Evolutionary conservation across 2,329 filamentous ascomycete genomes (phyloP).

Genomic region (Claviceps sp.): DNA sequence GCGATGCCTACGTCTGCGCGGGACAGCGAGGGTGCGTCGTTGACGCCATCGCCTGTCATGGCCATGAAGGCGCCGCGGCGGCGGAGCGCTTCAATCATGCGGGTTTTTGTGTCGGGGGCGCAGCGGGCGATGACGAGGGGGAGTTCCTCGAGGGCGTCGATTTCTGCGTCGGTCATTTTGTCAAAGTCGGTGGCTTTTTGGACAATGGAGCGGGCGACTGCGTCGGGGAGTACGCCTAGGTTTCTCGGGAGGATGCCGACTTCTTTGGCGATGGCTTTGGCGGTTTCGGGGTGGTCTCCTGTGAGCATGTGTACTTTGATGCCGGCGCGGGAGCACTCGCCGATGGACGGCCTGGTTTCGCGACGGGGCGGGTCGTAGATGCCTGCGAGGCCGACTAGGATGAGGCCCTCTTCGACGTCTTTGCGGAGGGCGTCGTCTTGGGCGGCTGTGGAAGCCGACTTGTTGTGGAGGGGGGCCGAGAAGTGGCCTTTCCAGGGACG

Average conservation of each 20-base stretch:
- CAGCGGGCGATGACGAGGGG: constrained; percentile 76
- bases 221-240: constrained; percentile 42
- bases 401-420: constrained; percentile 53
- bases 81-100: constrained; percentile 81
- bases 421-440: constrained; percentile 38
- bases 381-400: constrained; percentile 68
- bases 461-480: constrained; percentile 15
- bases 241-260: constrained; percentile 63
- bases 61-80: constrained; percentile 64
- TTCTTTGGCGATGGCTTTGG: constrained; percentile 63
- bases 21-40: constrained; percentile 72
- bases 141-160: constrained; percentile 61
- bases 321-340: constrained; percentile 56
- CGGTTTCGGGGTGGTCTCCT: constrained; percentile 68
- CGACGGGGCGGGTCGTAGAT: constrained; percentile 78
- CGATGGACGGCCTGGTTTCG: constrained; percentile 62
- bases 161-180: constrained; percentile 58
- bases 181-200: constrained; percentile 71
- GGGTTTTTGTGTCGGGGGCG: constrained; percentile 73
- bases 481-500: constrained; percentile 42
- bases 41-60: constrained; percentile 84
- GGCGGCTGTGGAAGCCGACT: constrained; percentile 16
- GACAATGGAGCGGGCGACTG: constrained; percentile 55
- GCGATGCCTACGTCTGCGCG: constrained; percentile 76
- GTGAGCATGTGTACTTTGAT: constrained; percentile 78